A percentile compares a stretch with the other conserved stretches of the same genome.
Evolutionary conservation across 148 eudicot genomes (phyloP).

Genomic region (Dianthus caryophyllus): DNA sequence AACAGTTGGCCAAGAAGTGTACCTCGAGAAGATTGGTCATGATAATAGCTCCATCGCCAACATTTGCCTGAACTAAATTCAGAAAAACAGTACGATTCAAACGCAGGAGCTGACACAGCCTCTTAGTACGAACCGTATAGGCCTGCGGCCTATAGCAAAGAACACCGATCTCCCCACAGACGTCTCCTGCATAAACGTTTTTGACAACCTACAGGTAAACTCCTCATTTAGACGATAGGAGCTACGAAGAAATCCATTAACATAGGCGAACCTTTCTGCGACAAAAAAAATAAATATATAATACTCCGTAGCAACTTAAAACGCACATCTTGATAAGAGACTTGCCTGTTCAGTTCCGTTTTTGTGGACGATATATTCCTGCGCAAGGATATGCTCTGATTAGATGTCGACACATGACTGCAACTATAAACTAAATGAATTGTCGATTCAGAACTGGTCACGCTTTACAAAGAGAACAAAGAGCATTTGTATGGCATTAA

Average conservation of each 20-base stretch:
- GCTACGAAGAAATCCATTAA: neutral
- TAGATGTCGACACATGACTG: constrained; percentile 20
- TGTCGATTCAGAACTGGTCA: neutral
- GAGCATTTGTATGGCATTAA: neutral
- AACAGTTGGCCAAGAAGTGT: neutral
- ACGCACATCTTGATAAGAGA: neutral
- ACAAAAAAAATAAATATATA: neutral
- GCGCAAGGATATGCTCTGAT: constrained; percentile 22
- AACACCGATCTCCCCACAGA: constrained; percentile 75
- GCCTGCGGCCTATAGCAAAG: constrained; percentile 75
- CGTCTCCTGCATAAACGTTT: constrained; percentile 44
- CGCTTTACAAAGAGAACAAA: neutral
- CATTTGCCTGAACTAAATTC: constrained; percentile 60
- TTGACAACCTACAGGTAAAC: constrained; percentile 38
- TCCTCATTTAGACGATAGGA: neutral
- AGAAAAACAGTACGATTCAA: constrained; percentile 57
- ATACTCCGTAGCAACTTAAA: no score
- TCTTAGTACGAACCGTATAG: constrained; percentile 66
- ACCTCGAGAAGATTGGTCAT: constrained; percentile 77
- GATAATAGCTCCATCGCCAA: constrained; percentile 75
- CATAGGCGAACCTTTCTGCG: neutral
- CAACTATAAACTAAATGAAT: neutral
- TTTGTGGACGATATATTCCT: constrained; percentile 51
- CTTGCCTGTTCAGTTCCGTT: constrained; percentile 55
- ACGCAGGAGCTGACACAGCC: constrained; percentile 59